Evolutionary conservation across 75 land plant species (phyloP), one percentile per base, ranked within the genome.

Genomic region (Pseudotsuga menziesii): DNA sequence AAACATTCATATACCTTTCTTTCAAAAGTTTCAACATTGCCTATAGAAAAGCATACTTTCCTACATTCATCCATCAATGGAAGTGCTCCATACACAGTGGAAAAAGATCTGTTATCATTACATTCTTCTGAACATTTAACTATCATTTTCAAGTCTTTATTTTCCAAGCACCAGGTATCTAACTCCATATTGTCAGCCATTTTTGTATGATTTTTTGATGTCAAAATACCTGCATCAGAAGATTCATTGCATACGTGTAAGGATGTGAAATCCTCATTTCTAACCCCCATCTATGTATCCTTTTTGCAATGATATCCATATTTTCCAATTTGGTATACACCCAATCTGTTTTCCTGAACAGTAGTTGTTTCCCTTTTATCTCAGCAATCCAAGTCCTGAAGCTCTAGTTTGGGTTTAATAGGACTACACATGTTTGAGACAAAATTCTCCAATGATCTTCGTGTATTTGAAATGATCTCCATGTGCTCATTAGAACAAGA

Each of bases 31-130:
- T n/a, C 44, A 19, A 39, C 59, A 52, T 56, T 67, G 23, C 59
- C 12, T 15, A 58, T 74, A n/a, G 26, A 64, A 59, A 85, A 84
- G 69, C 80, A 87, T 41, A 83, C 87, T 8, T 87, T 83, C 72
- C 93, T 91, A 64, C 91, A 91, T 57, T 91, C 93, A 81, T 91
- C 93, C 86, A 91, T 75, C 70, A 86, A 22, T 35, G 59, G 81
- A 78, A 57, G 79, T 57, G 58, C 76, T 60, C 77, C 83, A 60
- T 66, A 22, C 25, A 35, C 36, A 70, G 62, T 57, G 3, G 58
- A 62, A 70, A 59, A 78, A 66, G 48, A n/a, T 69, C 41, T 69
- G 20, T 12, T 69, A 39, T 41, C 25, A n/a, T 69, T 35, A 41
- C 20, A 54, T 41, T 44, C 41, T 7, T 69, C 56, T 35, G 56